Evolutionary conservation across 1,139 yeast genomes (phyloP).

Genomic region (Arxiozyma bovina): DNA sequence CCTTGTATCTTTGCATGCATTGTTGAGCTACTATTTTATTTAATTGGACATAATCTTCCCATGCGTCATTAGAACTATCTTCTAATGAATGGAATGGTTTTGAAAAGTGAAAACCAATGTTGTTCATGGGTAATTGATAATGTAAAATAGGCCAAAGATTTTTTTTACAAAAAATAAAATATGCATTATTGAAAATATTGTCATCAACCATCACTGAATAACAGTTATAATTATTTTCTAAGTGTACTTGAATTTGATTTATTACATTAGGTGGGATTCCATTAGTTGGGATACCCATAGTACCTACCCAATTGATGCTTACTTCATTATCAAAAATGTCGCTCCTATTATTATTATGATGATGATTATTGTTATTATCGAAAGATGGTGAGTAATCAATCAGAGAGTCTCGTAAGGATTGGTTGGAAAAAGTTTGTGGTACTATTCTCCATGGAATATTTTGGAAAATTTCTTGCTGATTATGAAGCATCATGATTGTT

Average conservation of each 20-base stretch:
- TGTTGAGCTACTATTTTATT: constrained; percentile 75
- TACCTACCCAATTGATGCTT: constrained; percentile 71
- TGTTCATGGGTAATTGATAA: constrained; percentile 73
- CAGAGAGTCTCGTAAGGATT: not conserved
- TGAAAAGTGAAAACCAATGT: constrained; percentile 37
- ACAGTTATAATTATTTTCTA: constrained; percentile 45
- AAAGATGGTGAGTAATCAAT: not conserved
- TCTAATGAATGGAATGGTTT: constrained; percentile 48
- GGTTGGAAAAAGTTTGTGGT: constrained; percentile 33
- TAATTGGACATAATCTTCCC: constrained; percentile 70
- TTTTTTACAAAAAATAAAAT: constrained; percentile 81
- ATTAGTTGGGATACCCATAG: constrained; percentile 89
- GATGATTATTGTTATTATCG: not conserved
- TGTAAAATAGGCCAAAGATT: constrained; percentile 95
- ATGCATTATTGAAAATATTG: constrained; percentile 79
- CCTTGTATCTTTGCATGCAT: constrained; percentile 54
- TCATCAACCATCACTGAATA: constrained; percentile 68
- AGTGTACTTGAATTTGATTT: constrained; percentile 39
- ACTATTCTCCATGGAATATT: constrained; percentile 73
- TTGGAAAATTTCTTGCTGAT: constrained; percentile 50
- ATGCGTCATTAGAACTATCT: constrained; percentile 64
- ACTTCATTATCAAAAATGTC: constrained; percentile 28
- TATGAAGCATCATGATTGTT: constrained; percentile 37
- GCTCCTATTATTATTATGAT: not conserved
- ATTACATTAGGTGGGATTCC: constrained; percentile 52